Conservation (phyloP, 2,329 filamentous ascomycete species). For the Calonectria crousiana region DNA sequence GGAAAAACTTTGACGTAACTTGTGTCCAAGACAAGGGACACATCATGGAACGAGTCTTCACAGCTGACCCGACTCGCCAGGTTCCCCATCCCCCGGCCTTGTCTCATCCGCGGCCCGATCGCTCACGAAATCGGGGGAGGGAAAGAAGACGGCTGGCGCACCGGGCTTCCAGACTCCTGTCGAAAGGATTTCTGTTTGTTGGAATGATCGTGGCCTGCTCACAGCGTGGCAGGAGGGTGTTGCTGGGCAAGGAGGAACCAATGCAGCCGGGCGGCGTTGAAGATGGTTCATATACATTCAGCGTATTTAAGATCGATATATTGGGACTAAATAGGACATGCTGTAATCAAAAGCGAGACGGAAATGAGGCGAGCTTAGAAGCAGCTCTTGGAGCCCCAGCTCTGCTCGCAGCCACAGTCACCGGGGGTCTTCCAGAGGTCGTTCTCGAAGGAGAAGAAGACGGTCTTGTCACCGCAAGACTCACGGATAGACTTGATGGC, state of each 20-base stretch:
- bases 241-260: conserved; percentile 34
- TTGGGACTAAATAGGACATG: conserved; percentile 30
- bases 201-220: background rate
- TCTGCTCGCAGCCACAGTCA: conserved; percentile 79
- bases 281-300: conserved; percentile 46
- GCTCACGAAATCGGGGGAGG: conserved; percentile 20
- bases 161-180: conserved; percentile 30
- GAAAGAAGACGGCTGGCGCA: conserved; percentile 21
- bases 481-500: conserved; percentile 80
- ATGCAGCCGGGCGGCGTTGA: conserved; percentile 38
- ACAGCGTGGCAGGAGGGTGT: conserved; percentile 19
- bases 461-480: conserved; percentile 74
- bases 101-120: conserved; percentile 14
- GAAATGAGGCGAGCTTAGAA: conserved; percentile 33
- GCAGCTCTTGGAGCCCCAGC: conserved; percentile 72
- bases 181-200: conserved; percentile 25
- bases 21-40: conserved; percentile 22
- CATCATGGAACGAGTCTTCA: conserved; percentile 32
- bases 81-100: conserved; percentile 20
- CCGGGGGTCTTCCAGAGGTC: conserved; percentile 86
- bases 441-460: conserved; percentile 85
- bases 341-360: conserved; percentile 31
- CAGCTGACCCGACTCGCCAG: conserved; percentile 24
- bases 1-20: conserved; percentile 21
- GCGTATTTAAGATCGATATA: conserved; percentile 34